Conservation (phyloP, 257 asterid genomes). For the Nicotiana obtusifolia region DNA sequence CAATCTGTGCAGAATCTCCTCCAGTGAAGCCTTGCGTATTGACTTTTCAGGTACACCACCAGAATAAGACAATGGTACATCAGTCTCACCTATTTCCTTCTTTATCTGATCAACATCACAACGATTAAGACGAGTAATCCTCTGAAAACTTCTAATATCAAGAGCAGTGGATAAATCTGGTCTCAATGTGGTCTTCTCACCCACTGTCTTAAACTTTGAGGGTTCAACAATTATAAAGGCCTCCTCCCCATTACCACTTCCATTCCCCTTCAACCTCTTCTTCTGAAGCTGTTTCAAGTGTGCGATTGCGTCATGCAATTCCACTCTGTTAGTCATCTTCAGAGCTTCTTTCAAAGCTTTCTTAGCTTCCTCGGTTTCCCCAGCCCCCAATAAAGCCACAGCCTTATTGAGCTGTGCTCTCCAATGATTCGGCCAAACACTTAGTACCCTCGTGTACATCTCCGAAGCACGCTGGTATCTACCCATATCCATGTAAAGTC, state of each 20-base stretch:
- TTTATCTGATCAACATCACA: slow-evolving; percentile 72
- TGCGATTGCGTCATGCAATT: slow-evolving; percentile 78
- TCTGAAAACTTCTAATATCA: slow-evolving; percentile 82
- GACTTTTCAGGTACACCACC: slow-evolving; percentile 85
- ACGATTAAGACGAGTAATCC: slow-evolving; percentile 78
- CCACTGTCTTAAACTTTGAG: slow-evolving; percentile 63
- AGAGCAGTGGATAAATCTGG: slow-evolving; percentile 66
- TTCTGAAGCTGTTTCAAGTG: slow-evolving; percentile 96
- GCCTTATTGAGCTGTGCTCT: slow-evolving; percentile 96
- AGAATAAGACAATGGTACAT: slow-evolving; percentile 74
- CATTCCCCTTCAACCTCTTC: slow-evolving; percentile 66
- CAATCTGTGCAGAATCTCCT: slow-evolving; percentile 65
- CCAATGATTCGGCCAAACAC: slow-evolving; percentile 97
- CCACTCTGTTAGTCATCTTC: slow-evolving; percentile 92
- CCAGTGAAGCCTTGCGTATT: slow-evolving; percentile 85
- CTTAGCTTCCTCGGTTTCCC: slow-evolving; percentile 94
- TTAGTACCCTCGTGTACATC: slow-evolving; percentile 91
- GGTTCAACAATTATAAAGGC: slow-evolving; percentile 64
- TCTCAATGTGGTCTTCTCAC: slow-evolving; percentile 71
- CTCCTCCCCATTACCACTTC: slow-evolving; percentile 56
- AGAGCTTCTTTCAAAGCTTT: slow-evolving; percentile 92
- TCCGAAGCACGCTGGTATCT: slow-evolving; percentile 96
- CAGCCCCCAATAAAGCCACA: slow-evolving; percentile 87
- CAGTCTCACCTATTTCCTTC: slow-evolving; percentile 82
- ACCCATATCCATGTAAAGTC: slow-evolving; percentile 98